Percentiles rank a stretch among this genome's conserved stretches.
Evolutionary conservation across 768 basidiomycete species (phyloP).

Genomic region (Naematelia encephala): DNA sequence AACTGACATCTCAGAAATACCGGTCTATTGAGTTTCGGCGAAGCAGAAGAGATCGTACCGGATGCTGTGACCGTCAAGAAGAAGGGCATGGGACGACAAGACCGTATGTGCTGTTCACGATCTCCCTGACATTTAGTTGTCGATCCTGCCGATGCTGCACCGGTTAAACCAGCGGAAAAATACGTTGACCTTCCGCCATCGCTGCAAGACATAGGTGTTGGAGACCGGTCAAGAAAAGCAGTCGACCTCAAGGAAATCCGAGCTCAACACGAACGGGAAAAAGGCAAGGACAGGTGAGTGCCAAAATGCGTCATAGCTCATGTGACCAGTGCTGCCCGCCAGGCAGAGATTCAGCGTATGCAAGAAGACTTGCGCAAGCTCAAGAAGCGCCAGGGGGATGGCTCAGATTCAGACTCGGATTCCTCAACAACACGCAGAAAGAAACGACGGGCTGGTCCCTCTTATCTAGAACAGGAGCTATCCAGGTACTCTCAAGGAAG

Average conservation of each 20-base stretch:
- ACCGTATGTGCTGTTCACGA: slow-evolving; percentile 58
- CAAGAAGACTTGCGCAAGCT: slow-evolving; percentile 82
- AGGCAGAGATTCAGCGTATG: slow-evolving; percentile 57
- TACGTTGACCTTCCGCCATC: slow-evolving; percentile 24
- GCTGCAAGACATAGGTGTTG: slow-evolving; percentile 15
- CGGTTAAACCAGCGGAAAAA: slow-evolving; percentile 17
- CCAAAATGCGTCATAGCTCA: slow-evolving; percentile 6
- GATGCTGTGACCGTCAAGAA: slow-evolving; percentile 63
- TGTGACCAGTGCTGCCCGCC: slow-evolving; percentile 58
- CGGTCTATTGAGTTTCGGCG: slow-evolving; percentile 82
- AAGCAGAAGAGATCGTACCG: slow-evolving; percentile 60
- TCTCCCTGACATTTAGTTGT: slow-evolving; percentile 42
- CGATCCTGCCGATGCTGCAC: slow-evolving; percentile 47
- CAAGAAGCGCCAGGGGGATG: slow-evolving; percentile 58
- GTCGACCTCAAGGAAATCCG: slow-evolving; percentile 53
- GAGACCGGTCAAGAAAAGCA: slow-evolving; percentile 44
- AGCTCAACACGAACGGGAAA: slow-evolving; percentile 70
- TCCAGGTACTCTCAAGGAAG: slow-evolving; percentile 70
- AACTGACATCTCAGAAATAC: slow-evolving; percentile 65
- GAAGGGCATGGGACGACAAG: slow-evolving; percentile 77
- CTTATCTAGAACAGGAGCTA: slow-evolving; percentile 74
- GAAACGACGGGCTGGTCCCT: slow-evolving; percentile 60
- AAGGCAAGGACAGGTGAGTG: slow-evolving; percentile 61
- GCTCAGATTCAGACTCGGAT: slow-evolving; percentile 62
- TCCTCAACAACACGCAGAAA: slow-evolving; percentile 49